phyloP scores from a whole-genome alignment of 1,284 basidiomycete genomes.

The Flammula alnicola region DNA sequence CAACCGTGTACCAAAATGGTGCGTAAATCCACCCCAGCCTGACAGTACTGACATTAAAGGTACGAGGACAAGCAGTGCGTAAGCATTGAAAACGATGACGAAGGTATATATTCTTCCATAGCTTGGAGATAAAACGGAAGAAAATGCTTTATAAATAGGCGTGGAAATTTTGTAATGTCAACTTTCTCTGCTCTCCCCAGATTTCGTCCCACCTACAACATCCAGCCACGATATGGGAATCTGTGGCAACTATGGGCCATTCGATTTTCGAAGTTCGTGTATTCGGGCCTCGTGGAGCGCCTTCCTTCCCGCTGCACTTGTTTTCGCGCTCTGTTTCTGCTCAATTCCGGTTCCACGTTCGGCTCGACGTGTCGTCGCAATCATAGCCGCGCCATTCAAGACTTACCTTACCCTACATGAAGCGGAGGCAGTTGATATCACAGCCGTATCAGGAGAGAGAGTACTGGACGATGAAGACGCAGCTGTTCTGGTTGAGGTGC shows the following conservation, averaged over 20 bases:
- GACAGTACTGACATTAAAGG: no score
- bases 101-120: no score
- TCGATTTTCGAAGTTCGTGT: conserved; percentile 56
- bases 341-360: conserved; percentile 43
- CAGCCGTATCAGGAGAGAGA: conserved; percentile 25
- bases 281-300: conserved; percentile 62
- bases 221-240: conserved; percentile 26
- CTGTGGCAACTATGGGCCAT: conserved; percentile 36
- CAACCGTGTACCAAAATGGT: no score
- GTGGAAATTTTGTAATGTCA: no score
- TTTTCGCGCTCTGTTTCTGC: conserved; percentile 48
- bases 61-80: no score
- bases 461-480: conserved; percentile 30
- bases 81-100: no score
- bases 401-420: conserved; percentile 60
- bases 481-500: conserved; percentile 24
- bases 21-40: no score
- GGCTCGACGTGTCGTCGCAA: conserved; percentile 34
- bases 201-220: conserved; percentile 5
- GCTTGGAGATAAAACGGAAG: no score
- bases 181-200: no score
- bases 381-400: conserved; percentile 44
- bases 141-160: no score
- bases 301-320: conserved; percentile 53
- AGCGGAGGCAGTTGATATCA: conserved; percentile 54